These are phyloP conservation scores for Yamadazyma pseudoaaseri DNA, from an alignment of 1,139 yeast genomes.

Conservation along the genomic window DNA sequence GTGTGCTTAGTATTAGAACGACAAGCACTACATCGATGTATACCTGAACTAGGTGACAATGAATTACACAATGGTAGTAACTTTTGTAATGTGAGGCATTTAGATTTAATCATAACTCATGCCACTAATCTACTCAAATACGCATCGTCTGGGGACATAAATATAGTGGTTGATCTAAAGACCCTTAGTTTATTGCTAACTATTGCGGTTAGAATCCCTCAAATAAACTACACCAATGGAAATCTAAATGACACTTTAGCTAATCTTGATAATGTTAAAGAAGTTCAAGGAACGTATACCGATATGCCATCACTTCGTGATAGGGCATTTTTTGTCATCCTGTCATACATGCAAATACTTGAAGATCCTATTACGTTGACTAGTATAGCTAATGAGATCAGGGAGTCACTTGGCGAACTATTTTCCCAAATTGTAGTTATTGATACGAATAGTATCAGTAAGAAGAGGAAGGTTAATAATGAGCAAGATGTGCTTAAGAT, in stretches of 20 bases:
- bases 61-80: conserved; percentile 16
- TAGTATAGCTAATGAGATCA: too few relatives aligned
- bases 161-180: conserved; percentile 8
- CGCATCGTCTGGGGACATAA: neutral
- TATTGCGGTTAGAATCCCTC: conserved; percentile 26
- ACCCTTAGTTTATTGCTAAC: conserved; percentile 35
- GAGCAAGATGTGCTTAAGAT: conserved; percentile 2
- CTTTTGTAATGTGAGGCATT: conserved; percentile 25
- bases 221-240: conserved; percentile 24
- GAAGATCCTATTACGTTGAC: neutral
- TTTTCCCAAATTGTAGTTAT: neutral
- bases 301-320: conserved; percentile 22
- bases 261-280: conserved; percentile 18
- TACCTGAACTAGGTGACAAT: conserved; percentile 9
- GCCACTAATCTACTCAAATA: conserved; percentile 15
- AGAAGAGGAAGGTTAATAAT: too few relatives aligned
- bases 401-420: too few relatives aligned
- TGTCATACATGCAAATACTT: conserved; percentile 9
- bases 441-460: too few relatives aligned
- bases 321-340: conserved; percentile 20
- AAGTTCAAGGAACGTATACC: conserved; percentile 19
- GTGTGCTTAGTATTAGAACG: conserved; percentile 5
- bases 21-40: conserved; percentile 5
- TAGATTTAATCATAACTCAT: conserved; percentile 30
- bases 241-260: conserved; percentile 21